Percentiles rank a stretch among this genome's conserved stretches.
phyloP scores from a whole-genome alignment of 1,284 basidiomycete genomes.

The Meripilus lineatus region DNA sequence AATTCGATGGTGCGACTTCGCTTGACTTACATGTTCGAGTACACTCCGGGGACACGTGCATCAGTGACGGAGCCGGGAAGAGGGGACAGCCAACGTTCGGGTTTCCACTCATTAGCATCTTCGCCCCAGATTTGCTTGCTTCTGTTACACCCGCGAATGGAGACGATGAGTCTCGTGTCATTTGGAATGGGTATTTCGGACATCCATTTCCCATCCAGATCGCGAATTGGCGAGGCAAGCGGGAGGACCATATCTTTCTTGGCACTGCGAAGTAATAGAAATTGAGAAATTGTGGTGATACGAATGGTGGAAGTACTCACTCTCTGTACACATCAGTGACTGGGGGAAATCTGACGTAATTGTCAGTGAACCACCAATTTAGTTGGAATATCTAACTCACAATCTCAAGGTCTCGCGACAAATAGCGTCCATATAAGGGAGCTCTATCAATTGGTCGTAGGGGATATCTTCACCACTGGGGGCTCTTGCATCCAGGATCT shows the following conservation, averaged over 20 bases:
- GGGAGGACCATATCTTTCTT: slow-evolving; percentile 49
- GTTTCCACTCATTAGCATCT: slow-evolving; percentile 18
- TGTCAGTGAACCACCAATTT: not conserved
- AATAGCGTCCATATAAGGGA: slow-evolving; percentile 21
- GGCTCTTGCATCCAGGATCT: slow-evolving; percentile 12
- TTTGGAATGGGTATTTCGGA: slow-evolving; percentile 39
- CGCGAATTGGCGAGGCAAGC: slow-evolving; percentile 37
- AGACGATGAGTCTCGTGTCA: slow-evolving; percentile 36
- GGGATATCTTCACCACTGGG: slow-evolving; percentile 9
- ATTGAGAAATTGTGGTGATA: not conserved
- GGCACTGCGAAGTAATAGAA: slow-evolving; percentile 7
- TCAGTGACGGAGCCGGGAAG: slow-evolving; percentile 13
- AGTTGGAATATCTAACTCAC: slow-evolving; percentile 8
- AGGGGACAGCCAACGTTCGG: slow-evolving; percentile 17
- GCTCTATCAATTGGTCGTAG: slow-evolving; percentile 16
- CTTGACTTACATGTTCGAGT: slow-evolving; percentile 11
- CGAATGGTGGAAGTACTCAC: slow-evolving; percentile 2
- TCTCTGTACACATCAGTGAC: slow-evolving; percentile 8
- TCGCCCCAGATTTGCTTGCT: slow-evolving; percentile 43
- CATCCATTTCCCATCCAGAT: slow-evolving; percentile 31
- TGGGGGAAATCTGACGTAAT: slow-evolving; percentile 7
- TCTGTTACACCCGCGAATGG: slow-evolving; percentile 40
- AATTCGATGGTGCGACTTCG: not conserved
- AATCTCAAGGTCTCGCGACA: slow-evolving; percentile 19
- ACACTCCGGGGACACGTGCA: slow-evolving; percentile 17